Evolutionary conservation across 768 basidiomycete genomes (phyloP).

Genomic region (Boletus subparvulus): DNA sequence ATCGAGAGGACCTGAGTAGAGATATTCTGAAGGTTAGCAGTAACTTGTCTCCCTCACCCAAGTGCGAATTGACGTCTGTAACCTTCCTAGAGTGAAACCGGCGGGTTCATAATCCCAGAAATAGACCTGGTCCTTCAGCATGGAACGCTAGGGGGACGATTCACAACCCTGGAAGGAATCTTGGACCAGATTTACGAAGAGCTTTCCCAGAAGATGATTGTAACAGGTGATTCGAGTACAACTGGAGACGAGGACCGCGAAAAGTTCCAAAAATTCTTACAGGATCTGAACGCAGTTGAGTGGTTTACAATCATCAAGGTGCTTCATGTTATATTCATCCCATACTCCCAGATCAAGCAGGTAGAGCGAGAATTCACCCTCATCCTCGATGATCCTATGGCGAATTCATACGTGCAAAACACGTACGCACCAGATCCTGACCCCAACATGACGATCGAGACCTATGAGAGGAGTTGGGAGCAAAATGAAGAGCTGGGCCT

Average conservation of each 20-base stretch:
- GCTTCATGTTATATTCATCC: neutral
- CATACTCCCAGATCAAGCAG: conserved; percentile 59
- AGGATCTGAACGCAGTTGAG: conserved; percentile 68
- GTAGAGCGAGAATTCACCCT: conserved; percentile 83
- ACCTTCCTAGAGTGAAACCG: conserved; percentile 80
- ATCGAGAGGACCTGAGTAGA: conserved; percentile 86
- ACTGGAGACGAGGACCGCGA: conserved; percentile 44
- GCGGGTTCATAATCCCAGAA: conserved; percentile 87
- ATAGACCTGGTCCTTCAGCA: conserved; percentile 89
- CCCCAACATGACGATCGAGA: conserved; percentile 84
- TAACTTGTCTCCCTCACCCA: neutral
- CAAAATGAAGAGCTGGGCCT: conserved; percentile 96
- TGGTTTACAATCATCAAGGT: neutral
- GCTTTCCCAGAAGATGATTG: conserved; percentile 82
- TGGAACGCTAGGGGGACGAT: conserved; percentile 94
- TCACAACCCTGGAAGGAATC: conserved; percentile 96
- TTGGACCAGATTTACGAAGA: conserved; percentile 95
- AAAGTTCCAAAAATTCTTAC: conserved; percentile 76
- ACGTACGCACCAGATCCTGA: conserved; percentile 97
- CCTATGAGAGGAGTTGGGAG: conserved; percentile 81
- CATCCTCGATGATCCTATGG: conserved; percentile 92
- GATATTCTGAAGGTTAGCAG: conserved; percentile 86
- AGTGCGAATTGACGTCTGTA: neutral
- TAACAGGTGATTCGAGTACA: conserved; percentile 61
- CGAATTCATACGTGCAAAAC: conserved; percentile 95